Percentiles rank a stretch among this genome's conserved stretches.
Evolutionary conservation across 2,329 filamentous ascomycete species (phyloP).

Genomic region (Pseudogymnoascus sp.): DNA sequence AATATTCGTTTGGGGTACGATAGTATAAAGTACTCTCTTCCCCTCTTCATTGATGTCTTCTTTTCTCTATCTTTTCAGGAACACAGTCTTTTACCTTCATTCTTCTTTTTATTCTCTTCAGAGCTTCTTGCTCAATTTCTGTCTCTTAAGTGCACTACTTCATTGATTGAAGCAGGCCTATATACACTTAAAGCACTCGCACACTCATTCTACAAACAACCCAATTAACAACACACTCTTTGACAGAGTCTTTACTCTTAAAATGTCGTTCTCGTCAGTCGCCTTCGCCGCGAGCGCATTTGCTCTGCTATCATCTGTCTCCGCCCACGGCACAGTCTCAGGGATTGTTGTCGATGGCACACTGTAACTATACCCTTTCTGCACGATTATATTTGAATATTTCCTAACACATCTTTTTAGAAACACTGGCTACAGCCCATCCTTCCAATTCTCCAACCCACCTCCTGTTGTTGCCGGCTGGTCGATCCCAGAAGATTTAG

Average conservation of each 20-base stretch:
- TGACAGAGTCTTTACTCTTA: slow-evolving; percentile 8
- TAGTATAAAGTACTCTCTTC: not conserved
- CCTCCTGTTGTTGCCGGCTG: slow-evolving; percentile 31
- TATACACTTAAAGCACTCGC: slow-evolving; percentile 11
- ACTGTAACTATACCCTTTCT: slow-evolving; percentile 14
- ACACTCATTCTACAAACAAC: slow-evolving; percentile 12
- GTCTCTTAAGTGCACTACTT: slow-evolving; percentile 13
- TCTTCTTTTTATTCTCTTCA: not conserved
- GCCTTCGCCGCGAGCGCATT: slow-evolving; percentile 17
- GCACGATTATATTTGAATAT: not conserved
- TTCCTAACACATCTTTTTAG: slow-evolving; percentile 13
- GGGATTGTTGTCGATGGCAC: slow-evolving; percentile 24
- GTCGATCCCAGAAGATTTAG: slow-evolving; percentile 32
- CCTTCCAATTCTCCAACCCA: slow-evolving; percentile 21
- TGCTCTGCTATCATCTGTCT: slow-evolving; percentile 19
- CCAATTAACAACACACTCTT: slow-evolving; percentile 13
- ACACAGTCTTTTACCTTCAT: not conserved
- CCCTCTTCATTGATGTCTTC: not conserved
- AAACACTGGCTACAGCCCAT: slow-evolving; percentile 26
- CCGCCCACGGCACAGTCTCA: slow-evolving; percentile 28
- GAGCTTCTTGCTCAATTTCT: not conserved
- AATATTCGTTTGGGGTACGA: not conserved
- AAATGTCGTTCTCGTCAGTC: slow-evolving; percentile 24
- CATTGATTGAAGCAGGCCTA: slow-evolving; percentile 22
- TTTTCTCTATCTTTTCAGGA: not conserved